Evolutionary conservation across 345 rosid genomes (phyloP).

Genomic region (Erucastrum elatum): DNA sequence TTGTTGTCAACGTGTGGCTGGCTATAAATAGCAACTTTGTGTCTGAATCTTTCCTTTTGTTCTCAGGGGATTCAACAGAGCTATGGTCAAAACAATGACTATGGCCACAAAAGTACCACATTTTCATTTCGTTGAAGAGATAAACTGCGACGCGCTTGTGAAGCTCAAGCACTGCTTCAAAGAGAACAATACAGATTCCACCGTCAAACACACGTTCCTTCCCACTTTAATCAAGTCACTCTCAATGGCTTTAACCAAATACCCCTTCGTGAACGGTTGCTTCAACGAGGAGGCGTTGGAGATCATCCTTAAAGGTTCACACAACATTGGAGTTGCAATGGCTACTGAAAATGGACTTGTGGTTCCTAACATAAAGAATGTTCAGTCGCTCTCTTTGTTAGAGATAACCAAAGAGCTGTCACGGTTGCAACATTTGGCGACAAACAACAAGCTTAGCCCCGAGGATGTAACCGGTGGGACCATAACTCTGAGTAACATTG

Average conservation of each 20-base stretch:
- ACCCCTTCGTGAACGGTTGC: conserved; percentile 82
- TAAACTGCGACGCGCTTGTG: conserved; percentile 75
- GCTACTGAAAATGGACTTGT: conserved; percentile 86
- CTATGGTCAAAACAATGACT: conserved; percentile 96
- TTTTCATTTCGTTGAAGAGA: conserved; percentile 92
- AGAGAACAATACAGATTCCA: conserved; percentile 61
- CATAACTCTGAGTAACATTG: conserved; percentile 84
- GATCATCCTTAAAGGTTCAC: conserved; percentile 83
- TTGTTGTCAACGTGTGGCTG: background rate
- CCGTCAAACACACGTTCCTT: conserved; percentile 80
- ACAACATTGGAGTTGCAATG: conserved; percentile 95
- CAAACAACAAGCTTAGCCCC: conserved; percentile 69
- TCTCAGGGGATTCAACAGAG: conserved; percentile 79
- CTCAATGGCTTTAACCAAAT: conserved; percentile 76
- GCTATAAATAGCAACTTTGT: background rate
- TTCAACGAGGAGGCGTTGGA: conserved; percentile 75
- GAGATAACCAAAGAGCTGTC: conserved; percentile 87
- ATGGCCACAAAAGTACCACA: conserved; percentile 92
- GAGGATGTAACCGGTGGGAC: conserved; percentile 84
- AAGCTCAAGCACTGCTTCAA: conserved; percentile 72
- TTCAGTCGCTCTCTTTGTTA: conserved; percentile 69
- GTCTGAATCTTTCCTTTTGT: background rate
- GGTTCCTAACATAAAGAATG: conserved; percentile 93
- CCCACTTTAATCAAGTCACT: conserved; percentile 81
- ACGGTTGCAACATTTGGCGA: conserved; percentile 68